These are phyloP conservation scores for Rhizopus sp. DNA, from an alignment of 371 early-diverging fungal genomes.

Conservation along the genomic window DNA sequence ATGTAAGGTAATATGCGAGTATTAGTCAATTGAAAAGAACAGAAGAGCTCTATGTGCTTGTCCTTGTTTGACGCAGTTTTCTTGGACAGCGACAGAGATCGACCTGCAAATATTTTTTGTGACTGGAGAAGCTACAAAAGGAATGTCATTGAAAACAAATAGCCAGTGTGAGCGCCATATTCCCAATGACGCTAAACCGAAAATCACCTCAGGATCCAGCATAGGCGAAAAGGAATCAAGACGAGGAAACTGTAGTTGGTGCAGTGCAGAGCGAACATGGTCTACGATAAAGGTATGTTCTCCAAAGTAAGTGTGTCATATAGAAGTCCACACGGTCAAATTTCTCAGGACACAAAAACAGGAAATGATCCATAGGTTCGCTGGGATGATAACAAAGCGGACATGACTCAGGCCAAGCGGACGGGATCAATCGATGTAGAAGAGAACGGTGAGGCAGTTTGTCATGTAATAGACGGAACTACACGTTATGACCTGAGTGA, in stretches of 20 bases:
- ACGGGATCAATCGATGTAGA: background rate
- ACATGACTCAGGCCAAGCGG: background rate
- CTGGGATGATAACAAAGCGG: background rate
- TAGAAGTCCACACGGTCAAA: background rate
- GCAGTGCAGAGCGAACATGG: too few relatives aligned
- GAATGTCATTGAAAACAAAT: background rate
- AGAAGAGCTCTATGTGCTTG: too few relatives aligned
- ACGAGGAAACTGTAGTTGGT: too few relatives aligned
- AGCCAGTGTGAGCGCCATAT: conserved; percentile 2
- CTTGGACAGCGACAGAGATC: too few relatives aligned
- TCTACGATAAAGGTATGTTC: background rate
- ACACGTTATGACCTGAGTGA: background rate
- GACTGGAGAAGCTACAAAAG: background rate
- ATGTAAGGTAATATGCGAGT: too few relatives aligned
- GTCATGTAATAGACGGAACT: background rate
- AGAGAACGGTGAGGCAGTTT: background rate
- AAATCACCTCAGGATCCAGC: too few relatives aligned
- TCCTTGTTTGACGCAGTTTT: too few relatives aligned
- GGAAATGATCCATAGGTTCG: background rate
- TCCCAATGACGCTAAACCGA: background rate
- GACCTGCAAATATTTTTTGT: too few relatives aligned
- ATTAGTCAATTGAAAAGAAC: too few relatives aligned
- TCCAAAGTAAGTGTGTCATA: too few relatives aligned
- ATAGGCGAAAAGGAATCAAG: too few relatives aligned
- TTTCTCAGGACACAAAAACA: background rate